Evolutionary conservation across 306 rosid species (phyloP).

Genomic region (Mimosa bimucronata): DNA sequence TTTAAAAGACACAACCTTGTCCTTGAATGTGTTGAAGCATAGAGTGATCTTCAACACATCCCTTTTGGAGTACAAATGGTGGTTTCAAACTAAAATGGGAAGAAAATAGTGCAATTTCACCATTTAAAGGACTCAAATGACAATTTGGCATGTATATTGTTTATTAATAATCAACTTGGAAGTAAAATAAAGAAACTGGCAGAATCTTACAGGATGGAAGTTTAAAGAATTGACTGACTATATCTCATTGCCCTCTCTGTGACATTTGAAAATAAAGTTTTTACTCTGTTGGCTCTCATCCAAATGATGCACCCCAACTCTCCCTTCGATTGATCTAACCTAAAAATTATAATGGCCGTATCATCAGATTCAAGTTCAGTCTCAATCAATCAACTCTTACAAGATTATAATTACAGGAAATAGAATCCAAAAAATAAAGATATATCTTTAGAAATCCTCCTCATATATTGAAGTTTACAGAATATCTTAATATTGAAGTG

Average conservation of each 20-base stretch:
- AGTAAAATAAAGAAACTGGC: not conserved
- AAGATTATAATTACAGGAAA: too few species aligned
- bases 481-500: too few species aligned
- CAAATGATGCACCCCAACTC: slow-evolving; percentile 97
- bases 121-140: not conserved
- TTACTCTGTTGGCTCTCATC: slow-evolving; percentile 76
- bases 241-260: slow-evolving; percentile 29
- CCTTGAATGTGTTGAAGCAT: not conserved
- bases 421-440: too few species aligned
- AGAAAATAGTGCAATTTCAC: not conserved
- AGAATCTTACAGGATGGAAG: slow-evolving; percentile 34
- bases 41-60: not conserved
- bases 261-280: slow-evolving; percentile 75
- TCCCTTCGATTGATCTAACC: slow-evolving; percentile 97
- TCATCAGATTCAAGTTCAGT: slow-evolving; percentile 40
- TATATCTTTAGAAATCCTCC: too few species aligned
- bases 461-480: too few species aligned
- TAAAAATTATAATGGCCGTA: slow-evolving; percentile 31
- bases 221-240: slow-evolving; percentile 25
- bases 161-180: not conserved
- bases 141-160: not conserved
- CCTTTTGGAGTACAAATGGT: not conserved
- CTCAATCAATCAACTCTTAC: slow-evolving; percentile 31
- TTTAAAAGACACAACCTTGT: not conserved
- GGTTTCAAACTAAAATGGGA: not conserved